A percentile compares a stretch with the other conserved stretches of the same genome.
These are phyloP conservation scores for Ophiosphaerella narmari DNA, from an alignment of 2,329 filamentous ascomycete genomes.

Conservation along the genomic window DNA sequence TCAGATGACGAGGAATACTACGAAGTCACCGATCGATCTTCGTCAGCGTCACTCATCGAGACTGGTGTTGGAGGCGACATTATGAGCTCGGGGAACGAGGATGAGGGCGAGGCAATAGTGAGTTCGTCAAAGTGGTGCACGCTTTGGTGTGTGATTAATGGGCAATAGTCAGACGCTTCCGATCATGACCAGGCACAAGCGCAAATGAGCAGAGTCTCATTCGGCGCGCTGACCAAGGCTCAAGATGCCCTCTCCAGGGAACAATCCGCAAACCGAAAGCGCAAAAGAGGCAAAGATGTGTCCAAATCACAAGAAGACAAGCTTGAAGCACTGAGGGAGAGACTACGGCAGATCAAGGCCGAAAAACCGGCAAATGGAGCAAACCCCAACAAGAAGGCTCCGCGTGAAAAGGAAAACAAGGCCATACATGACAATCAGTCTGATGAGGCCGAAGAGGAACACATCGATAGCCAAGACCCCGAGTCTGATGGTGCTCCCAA, in stretches of 20 bases:
- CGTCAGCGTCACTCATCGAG: conserved; percentile 47
- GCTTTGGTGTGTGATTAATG: conserved; percentile 11
- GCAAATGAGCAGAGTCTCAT: conserved; percentile 69
- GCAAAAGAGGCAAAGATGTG: conserved; percentile 49
- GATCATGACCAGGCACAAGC: conserved; percentile 50
- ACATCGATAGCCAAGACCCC: conserved; percentile 37
- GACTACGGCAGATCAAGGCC: conserved; percentile 51
- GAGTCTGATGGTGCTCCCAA: conserved; percentile 43
- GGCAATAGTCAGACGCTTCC: conserved; percentile 34
- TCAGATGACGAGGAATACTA: conserved; percentile 46
- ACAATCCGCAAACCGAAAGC: conserved; percentile 43
- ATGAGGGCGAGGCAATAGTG: conserved; percentile 33
- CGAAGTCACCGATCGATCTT: conserved; percentile 47
- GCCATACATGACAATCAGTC: conserved; percentile 13
- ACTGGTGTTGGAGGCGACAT: conserved; percentile 42
- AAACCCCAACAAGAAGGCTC: conserved; percentile 27
- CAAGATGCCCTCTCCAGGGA: conserved; percentile 67
- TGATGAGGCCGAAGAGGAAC: conserved; percentile 33
- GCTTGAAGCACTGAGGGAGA: conserved; percentile 50
- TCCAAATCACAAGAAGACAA: conserved; percentile 52
- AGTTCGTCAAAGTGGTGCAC: neutral
- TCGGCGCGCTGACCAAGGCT: conserved; percentile 87
- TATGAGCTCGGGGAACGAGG: conserved; percentile 42
- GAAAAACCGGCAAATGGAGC: conserved; percentile 39
- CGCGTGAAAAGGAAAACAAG: conserved; percentile 18